Evolutionary conservation across 352 stramenopile species (phyloP).

Genomic region (Thalassiosira ordinaria): DNA sequence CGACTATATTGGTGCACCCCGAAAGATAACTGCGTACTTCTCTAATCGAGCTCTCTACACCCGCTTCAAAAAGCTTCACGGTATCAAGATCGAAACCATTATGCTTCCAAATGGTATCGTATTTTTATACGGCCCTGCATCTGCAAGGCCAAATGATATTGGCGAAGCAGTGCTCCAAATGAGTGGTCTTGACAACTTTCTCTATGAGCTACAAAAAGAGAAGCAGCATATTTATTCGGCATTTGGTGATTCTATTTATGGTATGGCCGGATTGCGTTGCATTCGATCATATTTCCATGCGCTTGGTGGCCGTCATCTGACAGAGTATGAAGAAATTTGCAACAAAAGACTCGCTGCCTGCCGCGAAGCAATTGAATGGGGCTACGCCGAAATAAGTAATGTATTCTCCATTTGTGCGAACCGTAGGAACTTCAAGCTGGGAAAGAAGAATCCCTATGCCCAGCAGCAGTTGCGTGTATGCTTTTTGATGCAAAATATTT

Average conservation of each 20-base stretch:
- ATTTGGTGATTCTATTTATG: slow-evolving; percentile 22
- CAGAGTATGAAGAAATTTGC: not conserved
- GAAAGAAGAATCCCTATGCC: too few relatives aligned
- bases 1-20: slow-evolving; percentile 40
- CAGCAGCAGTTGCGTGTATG: too few relatives aligned
- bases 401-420: too few relatives aligned
- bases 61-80: slow-evolving; percentile 31
- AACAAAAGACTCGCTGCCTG: slow-evolving; percentile 4
- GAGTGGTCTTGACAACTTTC: slow-evolving; percentile 26
- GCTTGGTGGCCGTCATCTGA: not conserved
- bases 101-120: slow-evolving; percentile 35
- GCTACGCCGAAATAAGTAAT: too few relatives aligned
- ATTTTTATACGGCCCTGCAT: slow-evolving; percentile 31
- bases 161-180: slow-evolving; percentile 11
- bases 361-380: slow-evolving; percentile 19
- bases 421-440: too few relatives aligned
- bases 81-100: slow-evolving; percentile 35
- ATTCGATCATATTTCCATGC: slow-evolving; percentile 13
- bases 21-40: slow-evolving; percentile 3
- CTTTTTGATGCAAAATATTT: too few relatives aligned
- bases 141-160: slow-evolving; percentile 11
- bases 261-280: slow-evolving; percentile 5
- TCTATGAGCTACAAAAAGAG: slow-evolving; percentile 23
- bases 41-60: slow-evolving; percentile 24
- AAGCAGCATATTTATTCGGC: slow-evolving; percentile 12